phyloP scores from a whole-genome alignment of 1,139 yeast genomes.

The Debaryomyces fabryi region DNA sequence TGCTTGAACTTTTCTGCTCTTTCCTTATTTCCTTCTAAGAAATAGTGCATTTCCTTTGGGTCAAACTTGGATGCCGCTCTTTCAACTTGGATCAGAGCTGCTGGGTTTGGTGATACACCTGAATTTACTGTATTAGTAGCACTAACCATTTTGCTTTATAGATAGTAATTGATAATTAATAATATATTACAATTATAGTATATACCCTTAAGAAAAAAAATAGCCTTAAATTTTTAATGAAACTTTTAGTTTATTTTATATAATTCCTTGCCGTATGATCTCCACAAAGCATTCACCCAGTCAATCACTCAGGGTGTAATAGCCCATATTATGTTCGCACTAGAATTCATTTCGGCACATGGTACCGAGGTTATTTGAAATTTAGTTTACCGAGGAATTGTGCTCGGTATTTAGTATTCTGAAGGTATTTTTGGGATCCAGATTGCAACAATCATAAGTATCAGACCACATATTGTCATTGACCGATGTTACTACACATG shows the following conservation, averaged over 20 bases:
- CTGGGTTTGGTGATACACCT: slow-evolving; percentile 39
- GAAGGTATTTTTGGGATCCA: background rate
- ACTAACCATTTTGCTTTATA: slow-evolving; percentile 3
- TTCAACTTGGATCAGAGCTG: slow-evolving; percentile 34
- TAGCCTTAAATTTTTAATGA: background rate
- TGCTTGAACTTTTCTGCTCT: slow-evolving; percentile 32
- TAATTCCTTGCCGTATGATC: background rate
- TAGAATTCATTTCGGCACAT: background rate
- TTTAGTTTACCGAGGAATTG: background rate
- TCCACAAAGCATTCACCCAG: slow-evolving; percentile 5
- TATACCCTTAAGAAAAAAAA: background rate
- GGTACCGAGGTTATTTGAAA: slow-evolving; percentile 2
- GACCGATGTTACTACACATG: background rate
- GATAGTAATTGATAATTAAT: background rate
- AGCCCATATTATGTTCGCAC: slow-evolving; percentile 1
- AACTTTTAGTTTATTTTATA: slow-evolving; percentile 1
- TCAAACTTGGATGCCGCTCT: slow-evolving; percentile 33
- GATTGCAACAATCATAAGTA: background rate
- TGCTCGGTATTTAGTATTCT: background rate
- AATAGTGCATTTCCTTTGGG: slow-evolving; percentile 40
- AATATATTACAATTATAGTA: slow-evolving; percentile 1
- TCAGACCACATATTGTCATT: background rate
- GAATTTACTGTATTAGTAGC: slow-evolving; percentile 17
- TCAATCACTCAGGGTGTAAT: slow-evolving; percentile 2
- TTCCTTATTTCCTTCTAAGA: slow-evolving; percentile 43